Evolutionary conservation across 2,329 filamentous ascomycete species (phyloP).

Genomic region (Catunica adiposa): DNA sequence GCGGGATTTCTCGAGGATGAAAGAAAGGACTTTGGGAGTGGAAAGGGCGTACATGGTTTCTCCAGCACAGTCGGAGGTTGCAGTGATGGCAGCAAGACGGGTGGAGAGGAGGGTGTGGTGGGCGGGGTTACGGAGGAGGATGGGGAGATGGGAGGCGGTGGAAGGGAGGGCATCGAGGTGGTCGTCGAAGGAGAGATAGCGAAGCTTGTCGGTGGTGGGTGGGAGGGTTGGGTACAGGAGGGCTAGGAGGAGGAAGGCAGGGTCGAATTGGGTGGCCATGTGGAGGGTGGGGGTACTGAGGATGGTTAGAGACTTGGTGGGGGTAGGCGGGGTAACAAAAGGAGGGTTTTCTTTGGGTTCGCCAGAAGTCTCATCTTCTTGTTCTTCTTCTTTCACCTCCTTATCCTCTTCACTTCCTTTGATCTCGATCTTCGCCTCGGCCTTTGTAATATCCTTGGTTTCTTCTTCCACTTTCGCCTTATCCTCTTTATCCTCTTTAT

Average conservation of each 20-base stretch:
- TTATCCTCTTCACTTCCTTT: neutral
- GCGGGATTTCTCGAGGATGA: constrained; percentile 55
- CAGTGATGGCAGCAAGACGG: constrained; percentile 57
- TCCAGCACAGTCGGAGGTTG: constrained; percentile 65
- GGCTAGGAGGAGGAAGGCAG: constrained; percentile 68
- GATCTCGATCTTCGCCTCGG: no score
- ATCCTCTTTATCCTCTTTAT: neutral
- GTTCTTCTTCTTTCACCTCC: neutral
- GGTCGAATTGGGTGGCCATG: constrained; percentile 69
- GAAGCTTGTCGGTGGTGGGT: constrained; percentile 31
- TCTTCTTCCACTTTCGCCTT: neutral
- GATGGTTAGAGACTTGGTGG: constrained; percentile 3
- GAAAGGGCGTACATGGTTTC: constrained; percentile 75
- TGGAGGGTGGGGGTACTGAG: constrained; percentile 49
- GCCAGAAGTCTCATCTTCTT: no score
- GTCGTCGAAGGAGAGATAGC: constrained; percentile 56
- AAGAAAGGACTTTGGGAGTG: constrained; percentile 48
- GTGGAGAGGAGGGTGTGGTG: constrained; percentile 39
- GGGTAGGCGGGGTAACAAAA: neutral
- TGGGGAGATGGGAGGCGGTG: constrained; percentile 39
- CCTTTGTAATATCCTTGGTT: neutral
- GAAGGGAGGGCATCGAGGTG: constrained; percentile 48
- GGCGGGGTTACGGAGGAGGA: constrained; percentile 34
- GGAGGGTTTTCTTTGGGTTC: neutral
- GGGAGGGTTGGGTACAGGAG: constrained; percentile 36